phyloP scores from a whole-genome alignment of 768 basidiomycete species.

The Rossbeevera mucosa region DNA sequence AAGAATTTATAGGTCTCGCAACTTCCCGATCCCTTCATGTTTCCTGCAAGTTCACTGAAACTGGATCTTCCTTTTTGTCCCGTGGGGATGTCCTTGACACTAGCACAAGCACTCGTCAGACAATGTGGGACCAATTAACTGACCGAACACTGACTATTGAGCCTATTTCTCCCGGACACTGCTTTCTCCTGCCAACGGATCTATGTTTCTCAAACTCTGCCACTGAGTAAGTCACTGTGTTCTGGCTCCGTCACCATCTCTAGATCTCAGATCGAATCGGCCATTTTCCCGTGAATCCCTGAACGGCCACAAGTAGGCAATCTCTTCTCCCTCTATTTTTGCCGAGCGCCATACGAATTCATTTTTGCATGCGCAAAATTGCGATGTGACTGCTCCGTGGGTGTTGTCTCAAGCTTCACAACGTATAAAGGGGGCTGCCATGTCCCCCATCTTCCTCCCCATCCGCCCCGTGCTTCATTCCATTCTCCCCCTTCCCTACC shows the following conservation, averaged over 20 bases:
- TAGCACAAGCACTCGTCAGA: not conserved
- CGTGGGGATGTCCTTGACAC: constrained; percentile 10
- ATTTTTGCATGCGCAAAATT: constrained; percentile 22
- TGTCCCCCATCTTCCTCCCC: constrained; percentile 7
- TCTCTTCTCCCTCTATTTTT: constrained; percentile 32
- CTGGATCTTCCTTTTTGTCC: constrained; percentile 15
- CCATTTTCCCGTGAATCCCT: constrained; percentile 34
- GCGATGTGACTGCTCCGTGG: constrained; percentile 23
- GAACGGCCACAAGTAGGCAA: constrained; percentile 29
- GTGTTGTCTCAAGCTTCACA: constrained; percentile 13
- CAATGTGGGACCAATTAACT: constrained; percentile 12
- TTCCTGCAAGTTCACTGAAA: constrained; percentile 4
- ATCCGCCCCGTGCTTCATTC: constrained; percentile 8
- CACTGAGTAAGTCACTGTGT: not conserved
- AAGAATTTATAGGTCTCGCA: constrained; percentile 15
- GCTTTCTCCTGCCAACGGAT: constrained; percentile 24
- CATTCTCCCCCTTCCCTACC: constrained; percentile 2
- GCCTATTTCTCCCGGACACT: constrained; percentile 23
- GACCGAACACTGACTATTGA: constrained; percentile 1
- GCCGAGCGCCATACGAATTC: constrained; percentile 25
- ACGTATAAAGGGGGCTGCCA: constrained; percentile 32
- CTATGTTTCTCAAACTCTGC: constrained; percentile 29
- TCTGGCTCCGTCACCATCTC: constrained; percentile 27
- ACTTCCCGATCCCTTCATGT: constrained; percentile 19
- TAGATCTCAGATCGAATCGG: constrained; percentile 29